Evolutionary conservation across 768 basidiomycete genomes (phyloP).

Genomic region (Hortiboletus campestris): DNA sequence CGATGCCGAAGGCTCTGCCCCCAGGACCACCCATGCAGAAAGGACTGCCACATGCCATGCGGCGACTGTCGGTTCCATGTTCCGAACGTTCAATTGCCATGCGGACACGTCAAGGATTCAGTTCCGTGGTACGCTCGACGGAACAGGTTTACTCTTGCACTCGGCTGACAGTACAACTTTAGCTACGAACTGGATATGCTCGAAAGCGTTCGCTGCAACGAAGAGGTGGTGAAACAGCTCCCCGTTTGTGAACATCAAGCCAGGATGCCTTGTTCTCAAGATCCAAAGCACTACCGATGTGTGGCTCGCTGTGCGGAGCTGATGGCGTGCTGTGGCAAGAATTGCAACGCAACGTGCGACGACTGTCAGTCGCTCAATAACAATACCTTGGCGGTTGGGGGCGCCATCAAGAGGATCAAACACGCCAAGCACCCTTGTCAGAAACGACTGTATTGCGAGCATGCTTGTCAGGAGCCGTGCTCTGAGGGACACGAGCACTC

Average conservation of each 20-base stretch:
- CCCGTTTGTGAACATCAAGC: constrained; percentile 54
- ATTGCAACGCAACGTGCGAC: constrained; percentile 48
- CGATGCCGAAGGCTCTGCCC: constrained; percentile 52
- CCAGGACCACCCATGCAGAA: constrained; percentile 57
- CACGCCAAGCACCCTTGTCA: constrained; percentile 53
- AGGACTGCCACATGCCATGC: constrained; percentile 50
- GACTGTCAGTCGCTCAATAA: constrained; percentile 41
- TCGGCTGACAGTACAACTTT: background rate
- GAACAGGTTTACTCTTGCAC: background rate
- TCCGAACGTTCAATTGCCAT: constrained; percentile 49
- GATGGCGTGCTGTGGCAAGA: constrained; percentile 53
- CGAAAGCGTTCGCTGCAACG: constrained; percentile 42
- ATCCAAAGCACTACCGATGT: constrained; percentile 43
- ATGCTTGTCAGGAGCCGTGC: constrained; percentile 50
- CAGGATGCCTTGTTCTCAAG: constrained; percentile 44
- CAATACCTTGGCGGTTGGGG: background rate
- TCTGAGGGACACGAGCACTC: constrained; percentile 51
- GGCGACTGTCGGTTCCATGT: constrained; percentile 52
- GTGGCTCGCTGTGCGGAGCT: constrained; percentile 37
- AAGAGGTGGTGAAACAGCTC: constrained; percentile 43
- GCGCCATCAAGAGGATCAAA: constrained; percentile 23
- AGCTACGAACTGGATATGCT: constrained; percentile 50
- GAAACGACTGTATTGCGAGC: constrained; percentile 52
- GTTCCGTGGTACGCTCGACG: constrained; percentile 48
- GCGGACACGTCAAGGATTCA: constrained; percentile 47